Percentiles rank a stretch among this genome's conserved stretches.
Evolutionary conservation across 805 yeast genomes (phyloP).

Genomic region (Zygoascus flipseniorum): DNA sequence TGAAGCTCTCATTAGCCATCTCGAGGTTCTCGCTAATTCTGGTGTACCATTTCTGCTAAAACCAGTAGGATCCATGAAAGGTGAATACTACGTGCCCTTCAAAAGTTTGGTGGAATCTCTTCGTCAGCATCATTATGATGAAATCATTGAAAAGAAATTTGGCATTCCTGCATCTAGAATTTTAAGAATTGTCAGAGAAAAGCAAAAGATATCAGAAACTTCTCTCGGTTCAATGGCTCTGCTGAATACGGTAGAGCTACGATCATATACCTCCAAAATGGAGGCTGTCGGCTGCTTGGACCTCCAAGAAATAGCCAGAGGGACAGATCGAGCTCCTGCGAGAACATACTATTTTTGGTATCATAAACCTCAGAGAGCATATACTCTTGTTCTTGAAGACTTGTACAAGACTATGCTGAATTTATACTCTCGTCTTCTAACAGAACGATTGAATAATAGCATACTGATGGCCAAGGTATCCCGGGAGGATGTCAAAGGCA

Average conservation of each 20-base stretch:
- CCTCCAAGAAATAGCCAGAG: conserved; percentile 88
- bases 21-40: conserved; percentile 49
- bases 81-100: conserved; percentile 36
- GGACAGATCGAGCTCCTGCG: conserved; percentile 84
- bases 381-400: conserved; percentile 39
- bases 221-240: conserved; percentile 65
- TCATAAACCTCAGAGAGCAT: conserved; percentile 48
- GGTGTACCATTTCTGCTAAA: conserved; percentile 49
- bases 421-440: conserved; percentile 27
- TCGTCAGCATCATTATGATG: conserved; percentile 27
- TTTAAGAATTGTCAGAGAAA: conserved; percentile 63
- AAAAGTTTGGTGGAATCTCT: conserved; percentile 22
- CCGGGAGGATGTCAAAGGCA: conserved; percentile 84
- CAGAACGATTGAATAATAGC: conserved; percentile 47
- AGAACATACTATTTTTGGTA: conserved; percentile 80
- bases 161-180: conserved; percentile 57
- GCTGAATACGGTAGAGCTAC: conserved; percentile 66
- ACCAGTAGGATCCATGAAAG: conserved; percentile 46
- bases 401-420: conserved; percentile 42
- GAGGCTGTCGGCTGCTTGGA: conserved; percentile 67
- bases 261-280: conserved; percentile 60
- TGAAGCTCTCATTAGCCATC: conserved; percentile 48
- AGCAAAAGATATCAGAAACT: conserved; percentile 77
- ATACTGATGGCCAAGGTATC: conserved; percentile 70
- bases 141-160: conserved; percentile 25